Evolutionary conservation across 129 eudicot genomes (phyloP), one percentile per base, ranked within the genome.

Genomic region (Pulicaria dysenterica): DNA sequence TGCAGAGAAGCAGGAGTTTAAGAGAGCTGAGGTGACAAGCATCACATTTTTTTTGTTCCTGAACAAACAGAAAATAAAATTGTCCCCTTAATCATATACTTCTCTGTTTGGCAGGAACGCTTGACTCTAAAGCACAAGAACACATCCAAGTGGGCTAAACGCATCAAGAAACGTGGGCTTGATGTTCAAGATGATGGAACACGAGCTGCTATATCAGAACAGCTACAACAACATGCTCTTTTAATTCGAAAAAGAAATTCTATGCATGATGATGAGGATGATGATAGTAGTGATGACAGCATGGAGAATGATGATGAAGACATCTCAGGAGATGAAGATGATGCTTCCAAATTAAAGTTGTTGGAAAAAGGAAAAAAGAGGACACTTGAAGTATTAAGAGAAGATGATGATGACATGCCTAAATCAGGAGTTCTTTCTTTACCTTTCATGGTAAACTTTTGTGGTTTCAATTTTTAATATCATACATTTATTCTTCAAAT

Each of bases 81-180:
- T 53, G 24, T 71, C 47, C 44, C 62, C 6, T 46, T 77, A 40
- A 39, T 7, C 72, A 15, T 13, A 60, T 54, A 49, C 41, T 60
- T 61, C 6, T 48, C 34, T 72, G 5, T 13, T 45, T 69, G 67
- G 58, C 81, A 95, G 99, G 99, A 88, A 64, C 96, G 99, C 9
- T 41, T 88, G 86, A 95, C 91, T 15, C 67, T 82, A 62, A 90
- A 87, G 77, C 99, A 95, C 80, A 95, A 86, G 77, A 90, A 95
- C 83, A 86, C 82, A 42, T 79, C 80, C 56, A 95, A 88, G 70
- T 95, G 99, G 99, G 99, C 99, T 10, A 90, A 88, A 50, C 96
- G 97, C 19, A 85, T 90, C 42, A 70, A 90, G 42, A 59, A 83
- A 64, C 99, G 99, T 79, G 99, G 99, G 66, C 72, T 90, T 43